Conservation (phyloP, 1,139 yeast genomes). For the Yamadazyma spencermartinsiae region DNA sequence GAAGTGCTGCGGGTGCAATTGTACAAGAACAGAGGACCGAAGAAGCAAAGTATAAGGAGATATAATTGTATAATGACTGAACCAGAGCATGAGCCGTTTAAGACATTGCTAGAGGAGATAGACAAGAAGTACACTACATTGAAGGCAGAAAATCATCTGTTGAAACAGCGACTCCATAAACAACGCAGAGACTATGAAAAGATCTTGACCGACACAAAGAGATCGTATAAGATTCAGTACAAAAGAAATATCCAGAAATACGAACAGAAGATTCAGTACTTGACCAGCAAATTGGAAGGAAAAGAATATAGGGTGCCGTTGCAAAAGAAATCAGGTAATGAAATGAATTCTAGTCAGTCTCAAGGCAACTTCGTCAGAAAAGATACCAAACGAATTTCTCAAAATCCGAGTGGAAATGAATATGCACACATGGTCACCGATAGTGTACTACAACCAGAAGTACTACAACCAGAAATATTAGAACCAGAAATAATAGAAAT, state of each 20-base stretch:
- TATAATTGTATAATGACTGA: not conserved
- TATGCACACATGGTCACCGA: too few species aligned
- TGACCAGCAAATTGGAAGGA: slow-evolving; percentile 2
- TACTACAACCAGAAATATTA: not conserved
- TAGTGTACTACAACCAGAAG: not conserved
- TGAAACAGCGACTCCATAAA: slow-evolving; percentile 8
- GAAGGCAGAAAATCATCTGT: slow-evolving; percentile 12
- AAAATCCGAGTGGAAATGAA: too few species aligned
- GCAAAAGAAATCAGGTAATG: slow-evolving; percentile 6
- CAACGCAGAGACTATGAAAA: slow-evolving; percentile 9
- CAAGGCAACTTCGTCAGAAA: not conserved
- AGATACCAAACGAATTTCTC: not conserved
- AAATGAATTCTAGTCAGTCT: not conserved
- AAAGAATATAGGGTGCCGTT: not conserved
- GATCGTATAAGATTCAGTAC: slow-evolving; percentile 14
- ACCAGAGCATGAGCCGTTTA: not conserved
- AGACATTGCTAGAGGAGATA: slow-evolving; percentile 7
- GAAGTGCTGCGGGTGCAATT: too few species aligned
- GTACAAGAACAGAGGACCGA: too few species aligned
- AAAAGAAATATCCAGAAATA: slow-evolving; percentile 15
- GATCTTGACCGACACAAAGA: slow-evolving; percentile 12
- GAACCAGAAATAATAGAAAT: not conserved
- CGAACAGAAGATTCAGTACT: slow-evolving; percentile 12
- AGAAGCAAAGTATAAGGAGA: not conserved
- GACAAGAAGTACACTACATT: slow-evolving; percentile 10